Conservation (phyloP, 2,329 filamentous ascomycete species). For the Nothomitra cinnamomea region DNA sequence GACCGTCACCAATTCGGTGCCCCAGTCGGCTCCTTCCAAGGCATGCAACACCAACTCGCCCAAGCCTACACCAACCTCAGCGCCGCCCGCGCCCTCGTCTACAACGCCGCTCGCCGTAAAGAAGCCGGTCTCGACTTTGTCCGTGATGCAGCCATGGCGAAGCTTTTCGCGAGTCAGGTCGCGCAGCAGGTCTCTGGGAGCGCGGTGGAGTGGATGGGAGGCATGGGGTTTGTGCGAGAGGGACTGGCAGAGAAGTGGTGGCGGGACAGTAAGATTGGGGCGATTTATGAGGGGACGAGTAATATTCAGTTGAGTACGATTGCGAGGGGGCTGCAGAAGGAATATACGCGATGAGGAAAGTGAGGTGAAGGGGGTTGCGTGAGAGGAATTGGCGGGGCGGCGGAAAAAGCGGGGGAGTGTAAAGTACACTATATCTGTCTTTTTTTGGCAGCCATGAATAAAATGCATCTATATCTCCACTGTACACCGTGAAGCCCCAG, state of each 20-base stretch:
- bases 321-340: conserved; percentile 44
- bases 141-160: conserved; percentile 92
- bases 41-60: conserved; percentile 97
- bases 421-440: too few species aligned
- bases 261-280: conserved; percentile 95
- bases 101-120: conserved; percentile 95
- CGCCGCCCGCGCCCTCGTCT: conserved; percentile 81
- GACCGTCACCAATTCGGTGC: conserved; percentile 94
- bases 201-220: conserved; percentile 98
- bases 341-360: conserved; percentile 35
- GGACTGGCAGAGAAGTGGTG: conserved; percentile 96
- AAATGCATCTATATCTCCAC: too few species aligned
- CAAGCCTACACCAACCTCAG: conserved; percentile 90
- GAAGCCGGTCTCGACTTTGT: conserved; percentile 94
- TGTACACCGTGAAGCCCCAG: too few species aligned
- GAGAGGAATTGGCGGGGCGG: too few species aligned
- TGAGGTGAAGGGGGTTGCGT: too few species aligned
- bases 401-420: too few species aligned
- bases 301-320: conserved; percentile 54
- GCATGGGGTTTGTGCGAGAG: conserved; percentile 96
- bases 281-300: conserved; percentile 88
- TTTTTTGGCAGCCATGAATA: too few species aligned
- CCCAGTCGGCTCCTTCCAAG: conserved; percentile 90
- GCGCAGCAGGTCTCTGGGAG: conserved; percentile 70
- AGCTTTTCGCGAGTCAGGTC: conserved; percentile 86